Evolutionary conservation across 345 rosid genomes (phyloP), one percentile per base, ranked within the genome.

Genomic region (Abelmoschus esculentus): DNA sequence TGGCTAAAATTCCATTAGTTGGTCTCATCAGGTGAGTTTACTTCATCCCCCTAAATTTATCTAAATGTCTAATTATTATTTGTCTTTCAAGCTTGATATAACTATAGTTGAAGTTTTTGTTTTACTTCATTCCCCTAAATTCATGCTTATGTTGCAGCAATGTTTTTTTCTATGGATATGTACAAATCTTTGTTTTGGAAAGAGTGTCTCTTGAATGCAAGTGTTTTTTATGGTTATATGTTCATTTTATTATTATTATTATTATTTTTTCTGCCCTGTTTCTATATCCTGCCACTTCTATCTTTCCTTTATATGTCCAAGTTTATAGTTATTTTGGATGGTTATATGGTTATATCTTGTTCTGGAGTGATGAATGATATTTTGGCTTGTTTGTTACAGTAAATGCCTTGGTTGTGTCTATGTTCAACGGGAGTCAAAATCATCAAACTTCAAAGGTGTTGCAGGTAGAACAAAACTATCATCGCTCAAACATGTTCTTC

Each of bases 351-450:
- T n/a, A n/a, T n/a, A n/a, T n/a, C n/a, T n/a, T n/a, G n/a, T n/a
- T n/a, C n/a, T n/a, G n/a, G n/a, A n/a, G 34, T 17, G 5, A 31
- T 66, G 44, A 66, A 49, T 66, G n/a, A n/a, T 72, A 28, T 66
- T 47, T 50, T 68, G 32, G 59, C 28, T 71, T 73, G 31, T 82
- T 79, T 65, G 74, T 87, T 75, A 56, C 92, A 95, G 99, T 87
- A 95, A 95, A 80, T 95, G 99, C 85, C 89, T 95, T 62, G 97
- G 99, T 68, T 95, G 99, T 73, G 91, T 95, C 75, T 90, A 73
- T 74, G 98, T 91, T 71, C 99, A 95, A 38, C 83, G 98, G 84
- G 99, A 95, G 86, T 93, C 97, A 36, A 95, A 87, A 75, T 87
- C 98, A 46, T 87, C 92, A 44, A 91, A 95, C 66, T 90, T 86